Percentiles rank a stretch among this genome's conserved stretches.
These are phyloP conservation scores for Scutellaria galericulata DNA, from an alignment of 257 asterid genomes.

Conservation along the genomic window DNA sequence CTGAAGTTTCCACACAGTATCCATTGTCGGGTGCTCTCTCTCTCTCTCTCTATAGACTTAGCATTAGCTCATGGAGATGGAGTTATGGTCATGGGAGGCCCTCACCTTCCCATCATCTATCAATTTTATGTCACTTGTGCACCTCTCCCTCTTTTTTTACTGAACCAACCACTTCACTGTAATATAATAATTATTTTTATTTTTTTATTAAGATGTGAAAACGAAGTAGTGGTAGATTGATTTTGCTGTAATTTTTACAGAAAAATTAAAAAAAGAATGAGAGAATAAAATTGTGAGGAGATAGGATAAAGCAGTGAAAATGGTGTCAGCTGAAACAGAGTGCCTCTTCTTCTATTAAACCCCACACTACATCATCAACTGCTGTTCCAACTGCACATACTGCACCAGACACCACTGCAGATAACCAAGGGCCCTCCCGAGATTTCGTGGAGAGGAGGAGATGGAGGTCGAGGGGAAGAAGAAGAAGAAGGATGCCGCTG, in stretches of 20 bases:
- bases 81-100: slow-evolving; percentile 12
- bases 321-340: slow-evolving; percentile 53
- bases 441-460: background rate
- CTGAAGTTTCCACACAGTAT: slow-evolving; percentile 35
- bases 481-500: slow-evolving; percentile 40
- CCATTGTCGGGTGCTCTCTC: slow-evolving; percentile 41
- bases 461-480: slow-evolving; percentile 48
- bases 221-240: slow-evolving; percentile 4
- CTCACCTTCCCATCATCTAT: slow-evolving; percentile 47
- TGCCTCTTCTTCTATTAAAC: slow-evolving; percentile 49
- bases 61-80: too few species aligned
- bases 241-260: background rate
- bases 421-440: background rate
- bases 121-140: slow-evolving; percentile 45
- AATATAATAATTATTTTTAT: too few species aligned
- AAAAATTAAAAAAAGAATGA: background rate
- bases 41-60: slow-evolving; percentile 15
- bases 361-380: slow-evolving; percentile 34
- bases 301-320: slow-evolving; percentile 71
- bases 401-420: background rate
- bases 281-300: slow-evolving; percentile 46
- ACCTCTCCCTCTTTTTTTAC: slow-evolving; percentile 40
- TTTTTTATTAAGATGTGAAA: background rate
- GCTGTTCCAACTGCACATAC: slow-evolving; percentile 27
- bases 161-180: slow-evolving; percentile 31